phyloP scores from a whole-genome alignment of 306 rosid species.

The Canavalia gladiata region DNA sequence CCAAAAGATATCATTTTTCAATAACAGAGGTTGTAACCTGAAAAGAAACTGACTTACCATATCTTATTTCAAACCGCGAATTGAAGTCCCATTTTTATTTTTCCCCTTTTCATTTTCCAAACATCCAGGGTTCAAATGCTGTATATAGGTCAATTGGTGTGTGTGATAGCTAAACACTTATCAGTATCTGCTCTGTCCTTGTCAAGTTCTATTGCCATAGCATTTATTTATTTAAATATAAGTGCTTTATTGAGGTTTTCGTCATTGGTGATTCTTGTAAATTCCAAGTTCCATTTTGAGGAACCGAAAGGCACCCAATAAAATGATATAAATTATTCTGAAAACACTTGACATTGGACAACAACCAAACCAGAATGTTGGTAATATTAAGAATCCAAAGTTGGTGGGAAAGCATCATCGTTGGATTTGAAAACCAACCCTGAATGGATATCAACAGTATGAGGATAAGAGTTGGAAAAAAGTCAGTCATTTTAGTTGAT shows the following conservation, averaged over 20 bases:
- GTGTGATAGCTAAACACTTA: neutral
- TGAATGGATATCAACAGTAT: conserved; percentile 5
- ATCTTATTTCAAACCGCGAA: too few relatives aligned
- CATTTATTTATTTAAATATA: neutral
- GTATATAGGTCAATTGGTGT: neutral
- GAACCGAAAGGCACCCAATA: conserved; percentile 34
- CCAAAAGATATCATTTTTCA: too few relatives aligned
- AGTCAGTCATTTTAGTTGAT: conserved; percentile 28
- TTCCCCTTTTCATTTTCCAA: too few relatives aligned
- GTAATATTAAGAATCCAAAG: conserved; percentile 48
- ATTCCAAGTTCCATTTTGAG: conserved; percentile 37
- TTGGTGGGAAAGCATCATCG: conserved; percentile 25
- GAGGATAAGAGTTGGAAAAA: conserved; percentile 39
- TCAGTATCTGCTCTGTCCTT: neutral
- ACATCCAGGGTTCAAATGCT: neutral
- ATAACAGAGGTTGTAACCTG: too few relatives aligned
- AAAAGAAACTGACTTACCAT: too few relatives aligned
- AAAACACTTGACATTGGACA: conserved; percentile 17
- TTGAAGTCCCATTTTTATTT: too few relatives aligned
- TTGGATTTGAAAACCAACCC: conserved; percentile 7
- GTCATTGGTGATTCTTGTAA: conserved; percentile 9
- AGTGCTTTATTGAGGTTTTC: neutral
- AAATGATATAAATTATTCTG: conserved; percentile 13
- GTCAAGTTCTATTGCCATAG: neutral
- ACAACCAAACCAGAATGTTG: conserved; percentile 29